phyloP scores from a whole-genome alignment of 768 basidiomycete species.

The Sarcomyxa edulis region DNA sequence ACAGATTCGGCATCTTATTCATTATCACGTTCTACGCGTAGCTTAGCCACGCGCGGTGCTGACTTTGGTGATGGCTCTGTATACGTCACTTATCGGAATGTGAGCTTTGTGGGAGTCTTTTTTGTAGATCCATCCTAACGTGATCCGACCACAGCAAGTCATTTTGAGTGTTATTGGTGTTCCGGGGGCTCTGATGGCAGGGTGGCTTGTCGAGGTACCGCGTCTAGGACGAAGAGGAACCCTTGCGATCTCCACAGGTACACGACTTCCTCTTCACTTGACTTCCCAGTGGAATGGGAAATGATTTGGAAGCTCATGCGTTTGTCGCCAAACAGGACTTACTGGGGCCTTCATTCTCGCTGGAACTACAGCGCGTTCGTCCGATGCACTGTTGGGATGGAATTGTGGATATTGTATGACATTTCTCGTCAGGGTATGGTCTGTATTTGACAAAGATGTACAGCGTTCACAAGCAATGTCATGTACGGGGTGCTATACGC shows the following conservation, averaged over 20 bases:
- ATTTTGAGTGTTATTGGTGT: conserved; percentile 54
- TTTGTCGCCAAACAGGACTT: conserved; percentile 23
- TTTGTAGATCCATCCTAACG: background rate
- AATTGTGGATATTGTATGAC: conserved; percentile 56
- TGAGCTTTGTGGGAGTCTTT: conserved; percentile 10
- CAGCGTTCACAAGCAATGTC: conserved; percentile 36
- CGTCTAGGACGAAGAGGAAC: conserved; percentile 49
- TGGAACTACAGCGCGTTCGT: conserved; percentile 49
- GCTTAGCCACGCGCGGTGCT: conserved; percentile 42
- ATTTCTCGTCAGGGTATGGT: too few species aligned
- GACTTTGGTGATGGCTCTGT: conserved; percentile 48
- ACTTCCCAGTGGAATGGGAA: background rate
- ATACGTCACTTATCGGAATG: conserved; percentile 53
- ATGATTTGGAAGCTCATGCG: too few species aligned
- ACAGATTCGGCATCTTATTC: background rate
- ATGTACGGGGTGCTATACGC: conserved; percentile 49
- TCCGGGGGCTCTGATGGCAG: conserved; percentile 53
- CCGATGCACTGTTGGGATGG: conserved; percentile 48
- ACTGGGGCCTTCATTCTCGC: conserved; percentile 57
- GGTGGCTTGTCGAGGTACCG: conserved; percentile 46
- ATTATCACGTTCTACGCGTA: conserved; percentile 11
- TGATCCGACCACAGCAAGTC: conserved; percentile 34
- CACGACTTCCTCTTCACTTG: conserved; percentile 13
- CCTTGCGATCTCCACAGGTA: conserved; percentile 40
- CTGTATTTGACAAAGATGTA: too few species aligned